Evolutionary conservation across 2,329 filamentous ascomycete genomes (phyloP), one percentile per base, ranked within the genome.

Genomic region (Fusarium sp.): DNA sequence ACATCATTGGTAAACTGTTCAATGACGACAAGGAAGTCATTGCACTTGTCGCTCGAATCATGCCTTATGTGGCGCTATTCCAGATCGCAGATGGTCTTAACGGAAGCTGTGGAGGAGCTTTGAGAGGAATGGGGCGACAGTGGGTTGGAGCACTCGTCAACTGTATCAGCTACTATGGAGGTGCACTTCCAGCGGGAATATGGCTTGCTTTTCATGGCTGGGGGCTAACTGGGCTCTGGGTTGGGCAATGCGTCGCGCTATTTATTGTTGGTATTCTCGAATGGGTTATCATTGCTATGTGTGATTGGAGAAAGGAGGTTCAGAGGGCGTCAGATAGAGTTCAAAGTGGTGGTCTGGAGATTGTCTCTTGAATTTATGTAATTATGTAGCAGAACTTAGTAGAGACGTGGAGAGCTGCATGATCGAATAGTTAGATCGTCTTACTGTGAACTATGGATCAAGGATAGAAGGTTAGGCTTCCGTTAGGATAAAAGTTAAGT

Each of bases 51-150:
- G 87, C 90, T 1, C 81, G 90, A 17, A 91, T 97, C 25, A 89
- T 97, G 83, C 94, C 94, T 1, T 95, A 90, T 72, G 93, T 97
- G 2, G 94, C 93, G 1, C 82, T 97, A 4, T 97, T 97, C 78
- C 93, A 97, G 80, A 94, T 97, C 61, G 93, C 93, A 0, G 93
- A 97, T 75, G 94, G 93, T 0, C 80, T 97, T 33, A 96, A 96
- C 72, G 93, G 93, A 2, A 91, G 88, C 61, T 97, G 93, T 74
- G 93, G 94, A 2, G 93, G 94, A 2, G 88, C 89, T 20, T 80
- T 97, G 15, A 81, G 93, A 67, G 94, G 93, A 0, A 96, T 95
- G 92, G 94, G 93, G 4, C 82, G 91, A 54, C 93, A 97, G 77
- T 93, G 94, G 83, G 85, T 96, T 48, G 94, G 94, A 15, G 93